A percentile compares a stretch with the other conserved stretches of the same genome.
phyloP scores from a whole-genome alignment of 352 stramenopile species.

The Chrysophaeum taylorii region DNA sequence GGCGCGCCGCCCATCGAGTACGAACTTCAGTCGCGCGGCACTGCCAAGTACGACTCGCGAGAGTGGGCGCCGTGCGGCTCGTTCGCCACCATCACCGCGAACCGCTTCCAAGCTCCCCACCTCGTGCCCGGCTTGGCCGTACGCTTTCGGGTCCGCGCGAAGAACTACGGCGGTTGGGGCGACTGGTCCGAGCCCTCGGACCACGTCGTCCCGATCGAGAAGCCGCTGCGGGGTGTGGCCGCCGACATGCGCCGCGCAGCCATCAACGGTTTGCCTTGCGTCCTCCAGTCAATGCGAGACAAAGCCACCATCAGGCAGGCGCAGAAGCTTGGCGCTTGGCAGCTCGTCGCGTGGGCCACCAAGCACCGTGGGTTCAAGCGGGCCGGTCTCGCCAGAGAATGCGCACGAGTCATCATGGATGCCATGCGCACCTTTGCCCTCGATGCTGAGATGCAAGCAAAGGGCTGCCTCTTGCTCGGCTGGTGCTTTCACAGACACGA shows the following conservation, averaged over 20 bases:
- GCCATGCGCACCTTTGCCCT: constrained; percentile 3
- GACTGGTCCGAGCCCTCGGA: not conserved
- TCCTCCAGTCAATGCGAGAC: not conserved
- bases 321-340: not conserved
- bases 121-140: constrained; percentile 9
- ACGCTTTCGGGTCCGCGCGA: not conserved
- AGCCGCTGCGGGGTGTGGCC: not conserved
- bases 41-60: constrained; percentile 3
- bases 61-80: not conserved
- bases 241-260: not conserved
- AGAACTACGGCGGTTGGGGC: not conserved
- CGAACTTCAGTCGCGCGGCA: not conserved
- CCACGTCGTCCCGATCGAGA: not conserved
- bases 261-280: not conserved
- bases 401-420: not conserved
- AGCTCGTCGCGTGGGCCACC: not conserved
- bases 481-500: constrained; percentile 3
- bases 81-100: not conserved
- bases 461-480: constrained; percentile 5
- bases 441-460: not conserved
- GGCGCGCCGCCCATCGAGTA: not conserved
- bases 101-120: not conserved
- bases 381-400: not conserved
- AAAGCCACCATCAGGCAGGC: not conserved
- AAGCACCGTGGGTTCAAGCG: constrained; percentile 8